phyloP scores from a whole-genome alignment of 305 asterid species.

The Solanum hybrid region DNA sequence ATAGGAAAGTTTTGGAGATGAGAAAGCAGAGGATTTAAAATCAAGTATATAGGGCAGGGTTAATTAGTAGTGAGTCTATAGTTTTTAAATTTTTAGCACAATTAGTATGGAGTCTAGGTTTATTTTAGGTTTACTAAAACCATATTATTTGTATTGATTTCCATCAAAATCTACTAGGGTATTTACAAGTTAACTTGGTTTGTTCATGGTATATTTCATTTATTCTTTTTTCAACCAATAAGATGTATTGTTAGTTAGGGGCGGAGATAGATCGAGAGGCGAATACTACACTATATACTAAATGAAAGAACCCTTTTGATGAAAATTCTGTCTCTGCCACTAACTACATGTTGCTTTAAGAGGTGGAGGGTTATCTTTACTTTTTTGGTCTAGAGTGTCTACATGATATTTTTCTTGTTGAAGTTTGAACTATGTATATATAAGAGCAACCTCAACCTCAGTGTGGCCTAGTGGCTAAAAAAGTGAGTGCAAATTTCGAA shows the following conservation, averaged over 20 bases:
- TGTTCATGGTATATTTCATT: neutral
- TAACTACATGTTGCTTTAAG: neutral
- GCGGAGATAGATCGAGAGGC: neutral
- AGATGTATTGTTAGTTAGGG: neutral
- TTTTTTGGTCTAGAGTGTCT: neutral
- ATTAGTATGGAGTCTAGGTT: constrained; percentile 11
- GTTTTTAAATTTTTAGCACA: neutral
- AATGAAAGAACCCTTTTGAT: neutral
- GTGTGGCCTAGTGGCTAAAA: neutral
- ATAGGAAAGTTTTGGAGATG: constrained; percentile 47
- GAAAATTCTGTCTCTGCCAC: neutral
- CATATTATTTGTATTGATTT: constrained; percentile 6
- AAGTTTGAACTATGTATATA: neutral
- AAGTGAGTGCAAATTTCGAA: neutral
- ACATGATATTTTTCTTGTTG: neutral
- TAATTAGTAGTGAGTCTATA: constrained; percentile 7
- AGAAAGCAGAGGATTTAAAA: constrained; percentile 26
- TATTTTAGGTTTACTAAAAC: constrained; percentile 16
- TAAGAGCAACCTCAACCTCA: neutral
- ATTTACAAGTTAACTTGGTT: constrained; percentile 15
- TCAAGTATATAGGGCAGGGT: constrained; percentile 21
- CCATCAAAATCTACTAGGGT: constrained; percentile 11
- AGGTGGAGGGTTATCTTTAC: neutral
- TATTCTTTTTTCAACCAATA: neutral
- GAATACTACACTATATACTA: neutral